Evolutionary conservation across 768 basidiomycete genomes (phyloP).

Genomic region (Leccinum rimulosum): DNA sequence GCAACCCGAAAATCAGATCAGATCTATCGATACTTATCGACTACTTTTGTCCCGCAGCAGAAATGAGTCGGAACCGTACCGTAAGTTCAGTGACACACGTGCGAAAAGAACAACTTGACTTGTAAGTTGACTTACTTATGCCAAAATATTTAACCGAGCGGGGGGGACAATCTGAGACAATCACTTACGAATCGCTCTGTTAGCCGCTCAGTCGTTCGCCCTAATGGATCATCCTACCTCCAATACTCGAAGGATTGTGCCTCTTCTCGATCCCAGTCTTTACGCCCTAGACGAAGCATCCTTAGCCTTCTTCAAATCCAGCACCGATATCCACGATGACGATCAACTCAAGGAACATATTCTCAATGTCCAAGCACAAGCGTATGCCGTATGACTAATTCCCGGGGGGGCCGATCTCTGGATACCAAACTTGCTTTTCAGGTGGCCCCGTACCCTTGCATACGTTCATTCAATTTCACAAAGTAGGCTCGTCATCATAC

Average conservation of each 20-base stretch:
- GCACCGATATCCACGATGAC: conserved; percentile 31
- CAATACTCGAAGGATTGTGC: neutral
- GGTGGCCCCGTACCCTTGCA: conserved; percentile 26
- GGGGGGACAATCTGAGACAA: too few relatives aligned
- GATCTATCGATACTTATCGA: too few relatives aligned
- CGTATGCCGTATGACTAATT: conserved; percentile 26
- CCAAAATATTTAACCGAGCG: too few relatives aligned
- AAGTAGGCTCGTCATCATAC: conserved; percentile 6
- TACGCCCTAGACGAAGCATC: conserved; percentile 14
- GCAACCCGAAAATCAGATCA: too few relatives aligned
- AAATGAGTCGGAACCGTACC: too few relatives aligned
- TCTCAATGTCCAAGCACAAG: conserved; percentile 32
- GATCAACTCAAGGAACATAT: conserved; percentile 33
- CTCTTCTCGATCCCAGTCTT: conserved; percentile 13
- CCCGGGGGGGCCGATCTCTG: too few relatives aligned
- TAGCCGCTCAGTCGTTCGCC: neutral
- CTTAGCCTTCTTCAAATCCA: conserved; percentile 27
- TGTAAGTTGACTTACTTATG: too few relatives aligned
- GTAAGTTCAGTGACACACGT: too few relatives aligned
- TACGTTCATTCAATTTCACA: conserved; percentile 18
- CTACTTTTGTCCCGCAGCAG: too few relatives aligned
- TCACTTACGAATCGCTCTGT: neutral
- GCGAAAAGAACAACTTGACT: too few relatives aligned
- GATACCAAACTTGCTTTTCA: neutral
- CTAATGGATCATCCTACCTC: neutral